Conservation (phyloP, 805 yeast genomes). For the Candida stauntonica region DNA sequence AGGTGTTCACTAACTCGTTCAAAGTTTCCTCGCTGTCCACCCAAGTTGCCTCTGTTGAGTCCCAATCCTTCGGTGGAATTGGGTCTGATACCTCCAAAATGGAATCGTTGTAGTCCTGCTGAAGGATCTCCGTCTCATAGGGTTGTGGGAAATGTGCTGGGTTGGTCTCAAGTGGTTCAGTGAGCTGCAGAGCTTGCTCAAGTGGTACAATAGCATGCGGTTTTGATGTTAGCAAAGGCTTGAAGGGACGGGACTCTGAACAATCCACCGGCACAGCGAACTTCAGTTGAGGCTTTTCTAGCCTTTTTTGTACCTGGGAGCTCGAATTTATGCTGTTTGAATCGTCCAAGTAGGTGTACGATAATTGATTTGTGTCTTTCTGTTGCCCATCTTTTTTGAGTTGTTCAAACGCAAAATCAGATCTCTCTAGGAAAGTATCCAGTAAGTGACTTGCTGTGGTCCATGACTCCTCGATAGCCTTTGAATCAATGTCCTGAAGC, state of each 20-base stretch:
- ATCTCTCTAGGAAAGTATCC: slow-evolving; percentile 70
- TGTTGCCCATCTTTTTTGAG: slow-evolving; percentile 17
- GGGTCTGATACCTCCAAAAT: slow-evolving; percentile 46
- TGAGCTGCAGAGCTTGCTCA: slow-evolving; percentile 44
- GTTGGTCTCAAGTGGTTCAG: slow-evolving; percentile 34
- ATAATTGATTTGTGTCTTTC: slow-evolving; percentile 10
- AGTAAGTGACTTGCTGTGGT: slow-evolving; percentile 53
- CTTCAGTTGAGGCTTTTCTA: slow-evolving; percentile 63
- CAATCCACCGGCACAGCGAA: slow-evolving; percentile 65
- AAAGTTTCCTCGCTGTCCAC: slow-evolving; percentile 58
- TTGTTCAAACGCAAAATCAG: slow-evolving; percentile 64
- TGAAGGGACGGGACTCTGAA: slow-evolving; percentile 65
- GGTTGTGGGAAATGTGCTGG: slow-evolving; percentile 76
- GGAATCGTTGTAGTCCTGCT: slow-evolving; percentile 61
- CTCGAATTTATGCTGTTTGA: slow-evolving; percentile 18
- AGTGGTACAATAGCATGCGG: slow-evolving; percentile 64
- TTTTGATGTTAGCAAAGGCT: slow-evolving; percentile 64
- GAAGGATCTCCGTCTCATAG: slow-evolving; percentile 67
- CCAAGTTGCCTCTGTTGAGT: slow-evolving; percentile 59
- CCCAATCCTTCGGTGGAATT: slow-evolving; percentile 58
- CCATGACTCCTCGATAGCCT: slow-evolving; percentile 52
- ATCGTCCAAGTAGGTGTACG: slow-evolving; percentile 50
- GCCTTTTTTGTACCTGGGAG: slow-evolving; percentile 25
- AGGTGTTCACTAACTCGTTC: slow-evolving; percentile 46
- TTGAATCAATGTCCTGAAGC: slow-evolving; percentile 31